Base-by-base conservation (phyloP, 495 filamentous ascomycete genomes). In the Saxispiralis lemnorum region DNA sequence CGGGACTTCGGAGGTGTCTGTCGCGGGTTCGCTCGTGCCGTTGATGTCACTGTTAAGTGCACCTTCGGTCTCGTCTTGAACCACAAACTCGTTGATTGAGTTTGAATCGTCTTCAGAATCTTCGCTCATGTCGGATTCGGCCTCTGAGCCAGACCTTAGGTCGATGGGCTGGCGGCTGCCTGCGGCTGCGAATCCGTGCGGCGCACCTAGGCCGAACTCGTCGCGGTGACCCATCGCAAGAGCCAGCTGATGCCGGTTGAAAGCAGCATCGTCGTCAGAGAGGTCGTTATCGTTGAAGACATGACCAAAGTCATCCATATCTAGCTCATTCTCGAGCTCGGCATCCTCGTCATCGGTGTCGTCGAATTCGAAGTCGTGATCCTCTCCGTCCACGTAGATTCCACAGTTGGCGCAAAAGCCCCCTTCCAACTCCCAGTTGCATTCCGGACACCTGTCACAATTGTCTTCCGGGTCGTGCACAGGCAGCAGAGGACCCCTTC, bases 371-470 rank as follows among this genome's bases (percentile, higher is more conserved):
- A 31, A 40, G 41, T 57, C 57, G 52, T 17, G 47, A 46, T 43
- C 48, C 36, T 30, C 49, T 21, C 52, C 64, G 12, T 62, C 64
- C 1, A 61, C 59, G 35, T 65, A 61, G n/a, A 64, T 60, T 11
- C 56, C 60, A 18, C 79, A 83, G 5, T 63, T 61, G 28, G 45
- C 44, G 45, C 79, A 83, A 5, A 57, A 52, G 19, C 67, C 60
- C 33, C 68, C 69, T 40, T 74, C 73, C 10, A 83, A 62, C 56
- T 83, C 79, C 73, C 74, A 81, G 19, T 59, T 49, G 48, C 79
- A 83, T 9, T 51, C 31, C 13, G 79, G 79, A 52, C 79, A 83
- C 36, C 79, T 66, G 14, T 70, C 53, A 4, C 83, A 69, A 9
- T 66, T 67, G 56, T 83, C 79, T 49, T 71, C 70, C 13, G 63